A percentile compares a stretch with the other conserved stretches of the same genome.
phyloP scores from a whole-genome alignment of 805 yeast species.

The Barnettozyma siamensis region DNA sequence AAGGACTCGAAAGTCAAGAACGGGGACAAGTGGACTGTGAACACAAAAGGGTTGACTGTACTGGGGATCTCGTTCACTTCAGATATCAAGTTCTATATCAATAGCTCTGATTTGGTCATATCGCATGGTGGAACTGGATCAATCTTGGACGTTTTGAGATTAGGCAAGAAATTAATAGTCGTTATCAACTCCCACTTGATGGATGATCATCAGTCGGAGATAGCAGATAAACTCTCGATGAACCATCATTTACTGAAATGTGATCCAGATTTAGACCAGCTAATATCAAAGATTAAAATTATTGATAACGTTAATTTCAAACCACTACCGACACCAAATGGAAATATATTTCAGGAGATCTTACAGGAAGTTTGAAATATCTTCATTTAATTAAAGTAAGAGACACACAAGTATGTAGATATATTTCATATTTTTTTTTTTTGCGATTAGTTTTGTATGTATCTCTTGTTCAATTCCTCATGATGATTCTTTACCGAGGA shows the following conservation, averaged over 20 bases:
- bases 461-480: too few species aligned
- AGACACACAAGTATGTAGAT: too few species aligned
- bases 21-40: conserved; percentile 1
- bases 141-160: conserved; percentile 67
- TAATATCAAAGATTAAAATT: conserved; percentile 14
- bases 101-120: conserved; percentile 52
- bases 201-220: conserved; percentile 83
- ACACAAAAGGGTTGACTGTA: conserved; percentile 24
- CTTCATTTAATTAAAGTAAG: neutral
- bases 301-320: conserved; percentile 12
- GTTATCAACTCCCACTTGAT: conserved; percentile 68
- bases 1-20: neutral
- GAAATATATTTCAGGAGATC: conserved; percentile 6
- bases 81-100: conserved; percentile 37
- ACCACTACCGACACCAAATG: conserved; percentile 22
- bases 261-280: conserved; percentile 7
- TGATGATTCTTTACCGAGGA: conserved; percentile 1
- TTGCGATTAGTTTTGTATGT: too few species aligned
- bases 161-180: conserved; percentile 53
- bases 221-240: conserved; percentile 50
- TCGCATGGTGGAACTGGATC: conserved; percentile 95
- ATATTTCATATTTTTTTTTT: neutral
- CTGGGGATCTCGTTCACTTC: conserved; percentile 44
- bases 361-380: conserved; percentile 8
- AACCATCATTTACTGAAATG: conserved; percentile 28